Percentiles rank a stretch among this genome's conserved stretches.
phyloP scores from a whole-genome alignment of 306 rosid species.

The Myrica gale region DNA sequence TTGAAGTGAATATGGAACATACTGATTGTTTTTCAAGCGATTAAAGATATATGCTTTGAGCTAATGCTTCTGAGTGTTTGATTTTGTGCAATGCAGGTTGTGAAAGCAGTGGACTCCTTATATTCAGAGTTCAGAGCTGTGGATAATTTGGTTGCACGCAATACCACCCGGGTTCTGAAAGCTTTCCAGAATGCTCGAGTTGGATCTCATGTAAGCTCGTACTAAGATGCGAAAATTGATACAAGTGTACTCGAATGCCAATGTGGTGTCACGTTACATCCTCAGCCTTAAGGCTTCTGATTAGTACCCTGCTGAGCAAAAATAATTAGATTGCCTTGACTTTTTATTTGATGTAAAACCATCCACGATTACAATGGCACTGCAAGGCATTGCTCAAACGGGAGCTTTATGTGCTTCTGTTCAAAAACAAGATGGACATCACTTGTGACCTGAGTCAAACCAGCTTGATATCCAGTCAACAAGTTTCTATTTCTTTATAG shows the following conservation, averaged over 20 bases:
- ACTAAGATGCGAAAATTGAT: slow-evolving; percentile 1
- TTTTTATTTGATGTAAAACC: no score
- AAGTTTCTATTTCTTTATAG: neutral
- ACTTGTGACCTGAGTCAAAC: neutral
- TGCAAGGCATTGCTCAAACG: neutral
- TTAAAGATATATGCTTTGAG: slow-evolving; percentile 7
- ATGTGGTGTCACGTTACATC: neutral
- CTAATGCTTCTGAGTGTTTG: slow-evolving; percentile 15
- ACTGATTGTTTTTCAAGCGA: slow-evolving; percentile 7
- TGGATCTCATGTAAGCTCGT: slow-evolving; percentile 76
- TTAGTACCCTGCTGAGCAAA: neutral
- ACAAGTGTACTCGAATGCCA: neutral
- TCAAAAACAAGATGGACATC: neutral
- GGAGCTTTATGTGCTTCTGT: neutral
- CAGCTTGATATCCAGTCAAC: neutral
- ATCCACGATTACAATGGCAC: neutral
- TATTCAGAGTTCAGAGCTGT: slow-evolving; percentile 75
- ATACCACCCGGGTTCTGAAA: slow-evolving; percentile 67
- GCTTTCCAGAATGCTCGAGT: slow-evolving; percentile 81
- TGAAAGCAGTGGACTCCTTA: slow-evolving; percentile 70
- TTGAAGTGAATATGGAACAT: neutral
- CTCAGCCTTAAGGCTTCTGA: slow-evolving; percentile 8
- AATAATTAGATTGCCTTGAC: neutral
- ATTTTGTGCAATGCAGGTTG: slow-evolving; percentile 59
- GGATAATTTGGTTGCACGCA: slow-evolving; percentile 80